Evolutionary conservation across 2,329 filamentous ascomycete species (phyloP), one percentile per base, ranked within the genome.

Genomic region (Arthroderma sp.): DNA sequence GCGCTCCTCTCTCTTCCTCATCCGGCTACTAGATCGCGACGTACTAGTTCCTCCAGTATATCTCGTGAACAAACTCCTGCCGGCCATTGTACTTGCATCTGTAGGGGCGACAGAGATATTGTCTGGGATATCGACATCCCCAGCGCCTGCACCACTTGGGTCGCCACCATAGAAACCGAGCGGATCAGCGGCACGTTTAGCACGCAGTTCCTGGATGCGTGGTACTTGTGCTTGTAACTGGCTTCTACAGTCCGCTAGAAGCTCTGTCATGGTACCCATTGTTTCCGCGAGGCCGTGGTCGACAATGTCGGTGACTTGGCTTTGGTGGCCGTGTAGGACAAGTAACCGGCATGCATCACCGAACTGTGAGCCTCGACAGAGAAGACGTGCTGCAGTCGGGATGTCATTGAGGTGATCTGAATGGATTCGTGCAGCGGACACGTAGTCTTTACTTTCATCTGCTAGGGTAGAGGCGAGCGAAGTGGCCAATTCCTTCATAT

Each of bases 71-170:
- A 98, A 81, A 28, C 86, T 91, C n/a, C 85, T 84, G 2, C 87
- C 86, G 1, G 74, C 78, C 44, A 83, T 82, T 0, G 91, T 96
- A 60, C 83, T 87, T 19, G 89, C 77, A 55, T 91, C 82, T 2
- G 90, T 95, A 0, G 91, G 87, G 0, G 93, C 93, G 1, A 98
- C 78, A 1, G 89, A 95, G 54, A 98, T 80, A 71, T 98, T 91
- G 68, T 98, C 93, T 0, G 91, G 93, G 1, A 95, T 79, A 63
- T 95, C 88, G 3, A 73, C 76, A 57, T 81, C 84, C 1, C 71
- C 75, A 74, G 74, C 19, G 73, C 80, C 33, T 64, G 78, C 55
- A 4, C 77, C 76, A 3, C 75, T 75, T 4, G 81, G 76, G 64
- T 90, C 86, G 56, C 88, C 88, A 63, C 93, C 89, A 71, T 88